Percentiles rank a stretch among this genome's conserved stretches.
These are phyloP conservation scores for Clitopilus passeckerianus DNA, from an alignment of 768 basidiomycete genomes.

Conservation along the genomic window DNA sequence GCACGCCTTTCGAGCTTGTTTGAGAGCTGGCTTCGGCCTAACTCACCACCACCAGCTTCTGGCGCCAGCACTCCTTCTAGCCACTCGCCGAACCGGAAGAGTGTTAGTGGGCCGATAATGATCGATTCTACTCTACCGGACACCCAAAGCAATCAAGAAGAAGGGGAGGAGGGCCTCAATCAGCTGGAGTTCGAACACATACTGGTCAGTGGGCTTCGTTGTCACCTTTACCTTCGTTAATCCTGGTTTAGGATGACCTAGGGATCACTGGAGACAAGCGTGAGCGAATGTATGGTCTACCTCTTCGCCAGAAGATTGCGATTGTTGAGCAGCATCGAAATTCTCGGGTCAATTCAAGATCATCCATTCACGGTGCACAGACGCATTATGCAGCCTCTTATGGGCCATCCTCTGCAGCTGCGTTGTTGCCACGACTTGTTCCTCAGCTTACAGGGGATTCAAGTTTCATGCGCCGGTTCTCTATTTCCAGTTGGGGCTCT, in stretches of 20 bases:
- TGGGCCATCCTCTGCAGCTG: slow-evolving; percentile 53
- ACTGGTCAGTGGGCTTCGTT: slow-evolving; percentile 44
- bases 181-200: slow-evolving; percentile 56
- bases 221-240: slow-evolving; percentile 3
- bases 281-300: slow-evolving; percentile 54
- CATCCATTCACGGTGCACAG: slow-evolving; percentile 17
- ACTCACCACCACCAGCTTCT: slow-evolving; percentile 27
- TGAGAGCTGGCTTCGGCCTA: slow-evolving; percentile 55
- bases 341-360: slow-evolving; percentile 25
- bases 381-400: slow-evolving; percentile 45
- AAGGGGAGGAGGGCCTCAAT: slow-evolving; percentile 32
- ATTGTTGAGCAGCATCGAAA: slow-evolving; percentile 55
- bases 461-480: slow-evolving; percentile 64
- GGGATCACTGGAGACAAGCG: slow-evolving; percentile 71
- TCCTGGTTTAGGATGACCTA: slow-evolving; percentile 54
- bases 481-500: slow-evolving; percentile 57
- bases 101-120: slow-evolving; percentile 68
- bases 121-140: slow-evolving; percentile 40
- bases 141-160: slow-evolving; percentile 12
- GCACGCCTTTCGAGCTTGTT: slow-evolving; percentile 57
- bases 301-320: slow-evolving; percentile 60
- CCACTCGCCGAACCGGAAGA: slow-evolving; percentile 42
- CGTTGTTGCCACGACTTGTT: slow-evolving; percentile 59
- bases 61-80: slow-evolving; percentile 26
- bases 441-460: slow-evolving; percentile 75